A percentile compares a stretch with the other conserved stretches of the same genome.
Conservation (phyloP, 192 early-diverging fungal genomes). For the Umbelopsis ramanniana region DNA sequence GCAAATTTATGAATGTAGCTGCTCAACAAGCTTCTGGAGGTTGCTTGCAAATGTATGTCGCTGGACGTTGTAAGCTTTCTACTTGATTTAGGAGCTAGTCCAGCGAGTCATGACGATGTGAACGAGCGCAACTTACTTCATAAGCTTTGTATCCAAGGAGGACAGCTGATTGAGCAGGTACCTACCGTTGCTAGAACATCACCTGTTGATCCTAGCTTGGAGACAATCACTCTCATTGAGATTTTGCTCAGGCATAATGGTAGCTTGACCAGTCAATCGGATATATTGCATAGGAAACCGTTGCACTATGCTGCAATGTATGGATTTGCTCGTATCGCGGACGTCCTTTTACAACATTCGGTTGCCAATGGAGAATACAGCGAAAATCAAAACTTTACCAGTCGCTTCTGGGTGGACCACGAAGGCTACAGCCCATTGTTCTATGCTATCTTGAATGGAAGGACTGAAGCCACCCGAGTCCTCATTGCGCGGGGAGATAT, state of each 20-base stretch:
- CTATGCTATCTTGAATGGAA: conserved; percentile 60
- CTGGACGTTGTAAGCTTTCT: conserved; percentile 45
- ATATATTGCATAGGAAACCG: conserved; percentile 62
- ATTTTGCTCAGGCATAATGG: conserved; percentile 21
- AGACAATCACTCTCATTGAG: conserved; percentile 9
- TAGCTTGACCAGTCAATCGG: conserved; percentile 40
- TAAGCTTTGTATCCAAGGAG: conserved; percentile 46
- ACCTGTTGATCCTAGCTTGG: conserved; percentile 14
- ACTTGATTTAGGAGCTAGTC: conserved; percentile 35
- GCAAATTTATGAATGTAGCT: conserved; percentile 22
- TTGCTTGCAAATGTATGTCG: conserved; percentile 43
- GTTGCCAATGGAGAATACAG: conserved; percentile 44
- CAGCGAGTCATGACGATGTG: conserved; percentile 49
- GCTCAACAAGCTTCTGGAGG: conserved; percentile 28
- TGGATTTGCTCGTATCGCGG: conserved; percentile 49
- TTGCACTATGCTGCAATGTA: conserved; percentile 67
- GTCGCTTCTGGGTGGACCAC: conserved; percentile 61
- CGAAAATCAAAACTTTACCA: conserved; percentile 36
- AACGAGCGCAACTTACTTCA: conserved; percentile 68
- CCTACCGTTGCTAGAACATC: conserved; percentile 20
- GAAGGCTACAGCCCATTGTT: conserved; percentile 70
- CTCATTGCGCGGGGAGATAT: conserved; percentile 60
- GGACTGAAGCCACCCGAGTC: conserved; percentile 47
- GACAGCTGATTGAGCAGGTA: conserved; percentile 29
- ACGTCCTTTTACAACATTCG: conserved; percentile 49